Conservation (phyloP, 1,284 basidiomycete genomes). For the Apiotrichum porosum region DNA sequence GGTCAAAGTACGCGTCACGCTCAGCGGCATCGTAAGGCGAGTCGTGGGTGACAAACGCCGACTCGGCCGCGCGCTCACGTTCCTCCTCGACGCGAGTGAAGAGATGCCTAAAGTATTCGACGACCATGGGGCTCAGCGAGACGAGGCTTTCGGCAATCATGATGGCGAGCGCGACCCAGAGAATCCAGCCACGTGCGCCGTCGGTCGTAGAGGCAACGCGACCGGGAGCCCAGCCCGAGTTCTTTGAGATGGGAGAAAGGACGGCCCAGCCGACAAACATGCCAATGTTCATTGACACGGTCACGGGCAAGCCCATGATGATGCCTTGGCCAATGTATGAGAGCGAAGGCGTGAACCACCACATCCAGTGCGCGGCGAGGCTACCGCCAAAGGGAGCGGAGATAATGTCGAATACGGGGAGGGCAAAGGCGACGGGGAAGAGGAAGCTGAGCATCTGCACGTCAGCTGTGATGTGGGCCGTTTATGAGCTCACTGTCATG, state of each 20-base stretch:
- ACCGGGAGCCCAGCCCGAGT: slow-evolving; percentile 82
- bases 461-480: slow-evolving; percentile 1
- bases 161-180: slow-evolving; percentile 90
- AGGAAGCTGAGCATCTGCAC: slow-evolving; percentile 61
- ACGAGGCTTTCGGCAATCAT: slow-evolving; percentile 87
- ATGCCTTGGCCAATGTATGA: slow-evolving; percentile 92
- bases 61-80: slow-evolving; percentile 17
- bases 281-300: slow-evolving; percentile 86
- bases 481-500: slow-evolving; percentile 63
- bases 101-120: slow-evolving; percentile 55
- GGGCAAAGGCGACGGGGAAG: slow-evolving; percentile 82
- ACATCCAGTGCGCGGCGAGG: slow-evolving; percentile 81
- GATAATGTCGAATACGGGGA: slow-evolving; percentile 77
- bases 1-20: slow-evolving; percentile 36
- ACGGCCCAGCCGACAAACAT: slow-evolving; percentile 95
- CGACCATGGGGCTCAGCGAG: slow-evolving; percentile 68
- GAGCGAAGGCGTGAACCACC: slow-evolving; percentile 89
- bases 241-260: slow-evolving; percentile 77
- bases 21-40: slow-evolving; percentile 20
- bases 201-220: slow-evolving; percentile 74
- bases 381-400: slow-evolving; percentile 51
- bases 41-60: slow-evolving; percentile 2
- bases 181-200: slow-evolving; percentile 85
- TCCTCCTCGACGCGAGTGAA: not conserved
- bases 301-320: slow-evolving; percentile 96